These are phyloP conservation scores for Umbellularia californica DNA, from an alignment of 164 flowering plant species.

Conservation along the genomic window DNA sequence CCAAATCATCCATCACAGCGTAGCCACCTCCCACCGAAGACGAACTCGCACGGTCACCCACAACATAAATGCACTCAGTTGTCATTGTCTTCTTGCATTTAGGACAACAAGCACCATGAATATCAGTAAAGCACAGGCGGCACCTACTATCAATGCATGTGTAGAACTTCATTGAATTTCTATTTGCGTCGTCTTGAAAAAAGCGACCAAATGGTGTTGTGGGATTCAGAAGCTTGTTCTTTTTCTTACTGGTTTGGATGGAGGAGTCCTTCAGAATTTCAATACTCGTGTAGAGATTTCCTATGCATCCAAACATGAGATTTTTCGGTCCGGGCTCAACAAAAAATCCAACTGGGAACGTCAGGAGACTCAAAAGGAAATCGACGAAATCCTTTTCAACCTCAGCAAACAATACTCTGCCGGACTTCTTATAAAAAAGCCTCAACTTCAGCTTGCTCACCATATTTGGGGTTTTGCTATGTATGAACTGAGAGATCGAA, in stretches of 20 bases:
- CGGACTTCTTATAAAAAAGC: too few relatives aligned
- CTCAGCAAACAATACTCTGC: background rate
- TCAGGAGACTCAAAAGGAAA: slow-evolving; percentile 1
- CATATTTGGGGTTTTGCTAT: too few relatives aligned
- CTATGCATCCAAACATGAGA: background rate
- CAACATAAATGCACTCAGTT: too few relatives aligned
- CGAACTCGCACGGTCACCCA: background rate
- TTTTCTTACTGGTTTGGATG: background rate
- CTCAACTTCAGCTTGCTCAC: too few relatives aligned
- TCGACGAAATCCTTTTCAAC: background rate
- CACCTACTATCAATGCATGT: too few relatives aligned
- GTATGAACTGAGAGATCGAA: too few relatives aligned
- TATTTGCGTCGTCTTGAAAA: too few relatives aligned
- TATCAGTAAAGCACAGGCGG: too few relatives aligned
- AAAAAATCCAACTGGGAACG: background rate
- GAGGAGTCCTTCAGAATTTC: background rate
- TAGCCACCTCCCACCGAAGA: slow-evolving; percentile 11
- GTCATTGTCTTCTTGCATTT: too few relatives aligned
- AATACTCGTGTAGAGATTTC: background rate
- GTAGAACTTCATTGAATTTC: too few relatives aligned
- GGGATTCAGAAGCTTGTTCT: background rate
- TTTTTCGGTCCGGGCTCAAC: background rate
- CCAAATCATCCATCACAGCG: slow-evolving; percentile 17
- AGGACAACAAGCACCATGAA: too few relatives aligned
- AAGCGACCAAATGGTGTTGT: background rate